phyloP scores from a whole-genome alignment of 345 rosid species.

The Iberis pinnata region DNA sequence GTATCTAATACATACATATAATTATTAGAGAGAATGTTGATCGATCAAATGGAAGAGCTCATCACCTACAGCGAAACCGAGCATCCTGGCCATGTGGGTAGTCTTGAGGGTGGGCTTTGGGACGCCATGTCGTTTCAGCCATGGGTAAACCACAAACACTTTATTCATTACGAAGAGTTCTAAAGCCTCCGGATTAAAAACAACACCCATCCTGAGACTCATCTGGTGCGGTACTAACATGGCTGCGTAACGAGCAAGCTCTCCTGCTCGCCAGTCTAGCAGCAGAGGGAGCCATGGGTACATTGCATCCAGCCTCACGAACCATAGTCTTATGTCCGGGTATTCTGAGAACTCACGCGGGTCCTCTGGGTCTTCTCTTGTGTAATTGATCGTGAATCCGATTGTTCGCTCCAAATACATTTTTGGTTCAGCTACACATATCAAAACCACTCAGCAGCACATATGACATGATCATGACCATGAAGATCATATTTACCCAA shows the following conservation, averaged over 20 bases:
- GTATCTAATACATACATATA: too few species aligned
- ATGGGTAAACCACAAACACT: constrained; percentile 56
- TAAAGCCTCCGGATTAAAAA: constrained; percentile 81
- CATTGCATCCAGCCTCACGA: constrained; percentile 71
- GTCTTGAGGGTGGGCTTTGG: constrained; percentile 70
- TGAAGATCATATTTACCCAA: constrained; percentile 45
- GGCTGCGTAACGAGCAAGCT: constrained; percentile 62
- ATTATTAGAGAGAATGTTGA: too few species aligned
- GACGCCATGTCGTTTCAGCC: constrained; percentile 55
- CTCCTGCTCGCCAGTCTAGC: constrained; percentile 86
- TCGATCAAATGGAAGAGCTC: constrained; percentile 61
- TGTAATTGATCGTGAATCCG: constrained; percentile 68
- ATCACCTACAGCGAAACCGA: constrained; percentile 73
- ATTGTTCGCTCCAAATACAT: constrained; percentile 53
- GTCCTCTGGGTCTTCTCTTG: constrained; percentile 51
- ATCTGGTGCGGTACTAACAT: constrained; percentile 87
- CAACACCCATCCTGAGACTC: constrained; percentile 81
- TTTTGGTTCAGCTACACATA: constrained; percentile 46
- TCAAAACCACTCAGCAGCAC: too few species aligned
- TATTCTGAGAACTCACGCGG: constrained; percentile 72
- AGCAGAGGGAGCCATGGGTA: constrained; percentile 87
- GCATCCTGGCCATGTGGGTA: constrained; percentile 82
- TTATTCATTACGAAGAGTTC: constrained; percentile 74
- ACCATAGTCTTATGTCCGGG: constrained; percentile 85
- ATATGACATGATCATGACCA: neutral